A percentile compares a stretch with the other conserved stretches of the same genome.
Conservation (phyloP, 2,329 filamentous ascomycete species). For the Phaeosphaeria sp. region DNA sequence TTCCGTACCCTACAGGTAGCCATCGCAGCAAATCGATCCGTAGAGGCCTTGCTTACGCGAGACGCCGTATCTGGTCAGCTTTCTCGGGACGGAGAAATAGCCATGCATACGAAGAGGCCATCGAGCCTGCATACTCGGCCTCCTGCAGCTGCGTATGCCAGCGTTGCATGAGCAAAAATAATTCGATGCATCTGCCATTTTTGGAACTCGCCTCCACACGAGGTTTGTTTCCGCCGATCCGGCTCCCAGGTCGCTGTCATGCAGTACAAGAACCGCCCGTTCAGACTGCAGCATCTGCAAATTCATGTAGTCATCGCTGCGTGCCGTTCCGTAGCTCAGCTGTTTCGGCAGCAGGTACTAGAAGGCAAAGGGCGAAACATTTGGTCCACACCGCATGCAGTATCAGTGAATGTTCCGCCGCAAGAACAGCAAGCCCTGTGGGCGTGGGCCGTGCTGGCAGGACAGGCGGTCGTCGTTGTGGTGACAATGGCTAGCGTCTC, state of each 20-base stretch:
- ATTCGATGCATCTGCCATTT: conserved; percentile 6
- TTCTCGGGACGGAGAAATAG: conserved; percentile 17
- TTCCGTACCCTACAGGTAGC: conserved; percentile 15
- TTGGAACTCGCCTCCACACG: neutral
- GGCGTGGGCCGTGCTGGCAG: too few relatives aligned
- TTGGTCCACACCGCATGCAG: neutral
- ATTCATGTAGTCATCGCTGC: conserved; percentile 23
- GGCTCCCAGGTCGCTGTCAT: conserved; percentile 8
- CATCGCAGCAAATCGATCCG: conserved; percentile 11
- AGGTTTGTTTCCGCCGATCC: neutral
- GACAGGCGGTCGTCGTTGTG: neutral
- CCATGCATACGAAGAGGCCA: conserved; percentile 15
- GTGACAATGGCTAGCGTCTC: neutral
- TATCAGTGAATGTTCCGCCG: neutral
- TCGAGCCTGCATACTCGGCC: conserved; percentile 13
- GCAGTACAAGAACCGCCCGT: conserved; percentile 18
- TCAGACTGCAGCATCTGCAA: conserved; percentile 18
- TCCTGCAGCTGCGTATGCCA: conserved; percentile 22
- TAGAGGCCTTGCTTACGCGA: conserved; percentile 28
- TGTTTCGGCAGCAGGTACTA: neutral
- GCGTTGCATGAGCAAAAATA: conserved; percentile 10
- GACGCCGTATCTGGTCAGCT: conserved; percentile 17
- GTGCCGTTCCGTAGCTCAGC: conserved; percentile 31
- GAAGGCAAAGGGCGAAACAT: neutral
- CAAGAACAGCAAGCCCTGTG: too few relatives aligned